phyloP scores from a whole-genome alignment of 2,329 filamentous ascomycete genomes.

The Fusarium zealandicum region DNA sequence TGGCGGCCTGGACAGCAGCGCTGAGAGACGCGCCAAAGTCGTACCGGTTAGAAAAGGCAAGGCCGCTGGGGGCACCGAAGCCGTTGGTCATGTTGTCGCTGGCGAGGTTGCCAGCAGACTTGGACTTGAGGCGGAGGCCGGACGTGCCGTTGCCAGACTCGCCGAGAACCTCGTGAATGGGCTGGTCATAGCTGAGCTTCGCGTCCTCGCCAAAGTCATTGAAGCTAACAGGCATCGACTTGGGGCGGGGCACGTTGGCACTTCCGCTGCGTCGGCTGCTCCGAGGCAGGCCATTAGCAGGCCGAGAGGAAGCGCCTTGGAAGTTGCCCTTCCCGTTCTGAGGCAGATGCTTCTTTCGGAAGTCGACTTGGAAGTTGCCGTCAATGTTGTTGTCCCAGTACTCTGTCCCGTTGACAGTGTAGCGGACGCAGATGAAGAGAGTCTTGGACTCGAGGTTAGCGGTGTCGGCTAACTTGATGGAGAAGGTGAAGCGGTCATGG shows the following conservation, averaged over 20 bases:
- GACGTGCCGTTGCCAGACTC: conserved; percentile 63
- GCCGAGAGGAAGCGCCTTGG: conserved; percentile 58
- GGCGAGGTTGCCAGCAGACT: conserved; percentile 68
- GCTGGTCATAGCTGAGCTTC: conserved; percentile 65
- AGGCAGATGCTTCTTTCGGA: conserved; percentile 77
- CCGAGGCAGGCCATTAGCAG: conserved; percentile 66
- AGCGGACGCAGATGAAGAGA: conserved; percentile 89
- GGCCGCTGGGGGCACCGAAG: conserved; percentile 64
- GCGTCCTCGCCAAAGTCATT: conserved; percentile 76
- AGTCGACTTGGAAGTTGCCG: conserved; percentile 94
- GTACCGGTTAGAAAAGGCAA: conserved; percentile 90
- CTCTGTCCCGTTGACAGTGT: conserved; percentile 82
- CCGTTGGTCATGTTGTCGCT: conserved; percentile 65
- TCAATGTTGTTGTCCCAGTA: conserved; percentile 93
- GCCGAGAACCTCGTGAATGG: conserved; percentile 68
- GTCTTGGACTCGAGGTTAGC: conserved; percentile 93
- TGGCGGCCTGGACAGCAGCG: conserved; percentile 79
- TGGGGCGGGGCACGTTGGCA: conserved; percentile 55
- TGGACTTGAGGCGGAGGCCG: conserved; percentile 74
- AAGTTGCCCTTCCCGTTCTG: conserved; percentile 64
- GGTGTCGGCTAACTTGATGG: conserved; percentile 89
- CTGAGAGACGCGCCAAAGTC: conserved; percentile 93
- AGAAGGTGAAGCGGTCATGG: conserved; percentile 91
- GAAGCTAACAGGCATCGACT: conserved; percentile 64
- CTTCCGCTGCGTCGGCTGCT: conserved; percentile 65